These are phyloP conservation scores for Annulohypoxylon stygium DNA, from an alignment of 495 filamentous ascomycete species.

Conservation along the genomic window DNA sequence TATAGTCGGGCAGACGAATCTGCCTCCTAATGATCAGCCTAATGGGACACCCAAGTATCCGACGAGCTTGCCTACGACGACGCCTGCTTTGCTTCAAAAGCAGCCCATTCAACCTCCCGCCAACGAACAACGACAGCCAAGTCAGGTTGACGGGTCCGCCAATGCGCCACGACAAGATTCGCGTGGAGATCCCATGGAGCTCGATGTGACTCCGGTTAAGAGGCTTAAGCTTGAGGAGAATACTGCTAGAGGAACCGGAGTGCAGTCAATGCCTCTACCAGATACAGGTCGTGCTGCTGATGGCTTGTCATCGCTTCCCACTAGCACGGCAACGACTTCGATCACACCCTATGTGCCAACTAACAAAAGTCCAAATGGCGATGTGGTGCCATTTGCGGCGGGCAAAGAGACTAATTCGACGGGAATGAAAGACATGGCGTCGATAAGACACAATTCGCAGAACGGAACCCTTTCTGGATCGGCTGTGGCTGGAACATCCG, in stretches of 20 bases:
- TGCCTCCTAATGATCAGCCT: slow-evolving; percentile 5
- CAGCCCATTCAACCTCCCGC: slow-evolving; percentile 2
- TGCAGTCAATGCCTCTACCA: slow-evolving; percentile 19
- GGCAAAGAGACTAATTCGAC: slow-evolving; percentile 49
- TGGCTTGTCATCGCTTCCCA: slow-evolving; percentile 60
- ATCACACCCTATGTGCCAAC: slow-evolving; percentile 59
- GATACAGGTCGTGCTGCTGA: slow-evolving; percentile 43
- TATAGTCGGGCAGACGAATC: slow-evolving; percentile 5
- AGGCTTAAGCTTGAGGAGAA: slow-evolving; percentile 36
- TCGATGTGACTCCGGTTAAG: slow-evolving; percentile 34
- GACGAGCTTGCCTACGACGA: background rate
- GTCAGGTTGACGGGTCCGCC: background rate
- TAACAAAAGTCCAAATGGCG: slow-evolving; percentile 68
- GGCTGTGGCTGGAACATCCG: slow-evolving; percentile 35
- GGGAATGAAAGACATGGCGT: slow-evolving; percentile 39
- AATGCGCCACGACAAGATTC: slow-evolving; percentile 35
- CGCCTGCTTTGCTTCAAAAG: slow-evolving; percentile 5
- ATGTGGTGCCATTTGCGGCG: slow-evolving; percentile 58
- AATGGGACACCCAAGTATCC: slow-evolving; percentile 15
- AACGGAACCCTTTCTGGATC: slow-evolving; percentile 26
- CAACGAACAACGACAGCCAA: slow-evolving; percentile 23
- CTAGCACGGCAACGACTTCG: slow-evolving; percentile 57
- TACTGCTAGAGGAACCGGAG: background rate
- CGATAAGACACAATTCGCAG: slow-evolving; percentile 26
- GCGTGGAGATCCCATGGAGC: slow-evolving; percentile 44